These are phyloP conservation scores for Phialocephala subalpina DNA, from an alignment of 2,329 filamentous ascomycete genomes.

Conservation along the genomic window DNA sequence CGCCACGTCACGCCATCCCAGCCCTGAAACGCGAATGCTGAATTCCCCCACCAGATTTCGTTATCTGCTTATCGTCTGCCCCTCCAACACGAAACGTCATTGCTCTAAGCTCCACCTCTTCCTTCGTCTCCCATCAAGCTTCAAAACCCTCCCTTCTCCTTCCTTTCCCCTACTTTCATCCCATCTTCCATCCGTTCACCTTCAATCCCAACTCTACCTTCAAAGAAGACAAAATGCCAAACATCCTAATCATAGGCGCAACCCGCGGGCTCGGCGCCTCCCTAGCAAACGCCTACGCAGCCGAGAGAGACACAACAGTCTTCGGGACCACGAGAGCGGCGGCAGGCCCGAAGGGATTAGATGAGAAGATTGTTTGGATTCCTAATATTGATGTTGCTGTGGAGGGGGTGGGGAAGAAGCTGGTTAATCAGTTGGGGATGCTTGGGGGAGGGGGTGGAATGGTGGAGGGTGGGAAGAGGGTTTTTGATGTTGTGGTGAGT, in stretches of 20 bases:
- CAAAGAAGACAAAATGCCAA: conserved; percentile 47
- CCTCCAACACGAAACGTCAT: conserved; percentile 10
- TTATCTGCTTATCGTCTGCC: not conserved
- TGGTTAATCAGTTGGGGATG: conserved; percentile 54
- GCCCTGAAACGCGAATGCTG: not conserved
- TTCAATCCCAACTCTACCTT: not conserved
- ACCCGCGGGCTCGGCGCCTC: conserved; percentile 73
- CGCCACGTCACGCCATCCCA: conserved; percentile 16
- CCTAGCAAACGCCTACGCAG: conserved; percentile 65
- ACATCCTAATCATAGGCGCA: conserved; percentile 70
- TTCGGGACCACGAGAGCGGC: conserved; percentile 66
- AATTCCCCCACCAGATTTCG: not conserved
- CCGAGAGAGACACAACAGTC: conserved; percentile 55
- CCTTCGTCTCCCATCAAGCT: not conserved
- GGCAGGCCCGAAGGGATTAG: conserved; percentile 48
- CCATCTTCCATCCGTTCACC: not conserved
- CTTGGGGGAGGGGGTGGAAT: conserved; percentile 38
- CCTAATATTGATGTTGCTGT: conserved; percentile 62
- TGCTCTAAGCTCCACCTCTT: not conserved
- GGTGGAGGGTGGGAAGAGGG: conserved; percentile 41
- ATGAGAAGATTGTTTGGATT: conserved; percentile 62
- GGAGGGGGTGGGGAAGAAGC: conserved; percentile 53
- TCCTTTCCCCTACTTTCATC: not conserved
- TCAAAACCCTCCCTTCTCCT: not conserved
- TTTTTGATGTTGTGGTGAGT: conserved; percentile 55